Evolutionary conservation across 2,329 filamentous ascomycete genomes (phyloP), one percentile per base, ranked within the genome.

Genomic region (Colletotrichum falcatum): DNA sequence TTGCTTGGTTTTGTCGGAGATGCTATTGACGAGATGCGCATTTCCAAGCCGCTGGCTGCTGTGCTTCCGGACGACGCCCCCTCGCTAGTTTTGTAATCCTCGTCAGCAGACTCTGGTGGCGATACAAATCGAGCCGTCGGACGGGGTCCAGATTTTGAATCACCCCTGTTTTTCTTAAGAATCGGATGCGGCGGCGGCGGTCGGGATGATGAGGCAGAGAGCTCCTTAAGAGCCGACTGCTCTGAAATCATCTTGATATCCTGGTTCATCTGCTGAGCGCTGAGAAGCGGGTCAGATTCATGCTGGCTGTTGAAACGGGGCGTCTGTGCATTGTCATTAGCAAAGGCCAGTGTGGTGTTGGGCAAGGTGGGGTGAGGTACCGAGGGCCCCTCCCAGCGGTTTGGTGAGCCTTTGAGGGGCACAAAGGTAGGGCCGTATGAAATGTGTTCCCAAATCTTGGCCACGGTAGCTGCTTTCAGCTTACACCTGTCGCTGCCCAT

Each of bases 111-210:
- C 37, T 81, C 83, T 39, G 84, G 83, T 2, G 88, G 88, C 20
- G 87, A 87, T 9, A 86, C 84, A 74, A 90, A 90, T n/a, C 88
- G 86, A 64, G 88, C 88, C 11, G 87, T 90, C n/a, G 87, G 88
- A 26, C 86, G 83, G 16, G 87, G 85, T 6, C 87, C 86, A 20
- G 83, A 84, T 26, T 81, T 79, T 37, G 87, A 87, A 66, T 87
- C 86, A 18, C 85, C 85, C 74, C 86, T 83, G 54, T 84, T 80
- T 77, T 90, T 90, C 76, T 90, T 90, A 69, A 90, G 76, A 63
- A 90, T 91, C 0, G 89, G 88, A 73, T 88, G 87, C 3, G 83
- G 76, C 44, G 84, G 85, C 5, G 85, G 83, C 9, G 84, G 82
- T 66, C 83, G 83, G 18, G 83, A 81, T 12, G 85, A 85, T 14